Evolutionary conservation across 2,329 filamentous ascomycete genomes (phyloP).

Genomic region (Fusarium avenaceum): DNA sequence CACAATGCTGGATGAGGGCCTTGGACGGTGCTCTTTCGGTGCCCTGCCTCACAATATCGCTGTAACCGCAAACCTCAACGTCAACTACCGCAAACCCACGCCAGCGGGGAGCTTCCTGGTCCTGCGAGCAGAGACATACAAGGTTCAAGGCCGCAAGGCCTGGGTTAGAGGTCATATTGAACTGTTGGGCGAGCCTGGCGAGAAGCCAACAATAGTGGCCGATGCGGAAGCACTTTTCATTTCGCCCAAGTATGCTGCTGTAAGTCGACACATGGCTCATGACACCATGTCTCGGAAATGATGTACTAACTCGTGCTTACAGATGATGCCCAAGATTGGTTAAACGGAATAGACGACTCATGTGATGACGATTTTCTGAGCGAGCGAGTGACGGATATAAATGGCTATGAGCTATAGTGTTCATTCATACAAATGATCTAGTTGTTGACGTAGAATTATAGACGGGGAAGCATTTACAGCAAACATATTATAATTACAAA

Average conservation of each 20-base stretch:
- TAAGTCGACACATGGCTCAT: conserved; percentile 58
- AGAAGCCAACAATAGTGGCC: conserved; percentile 76
- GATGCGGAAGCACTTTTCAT: conserved; percentile 91
- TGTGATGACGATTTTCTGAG: conserved; percentile 28
- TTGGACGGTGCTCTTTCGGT: conserved; percentile 89
- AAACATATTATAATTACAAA: conserved; percentile 26
- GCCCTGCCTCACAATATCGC: conserved; percentile 88
- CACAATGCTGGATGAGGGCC: conserved; percentile 91
- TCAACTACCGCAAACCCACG: conserved; percentile 86
- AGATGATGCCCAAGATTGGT: conserved; percentile 53
- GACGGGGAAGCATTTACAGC: conserved; percentile 10
- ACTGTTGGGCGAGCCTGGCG: conserved; percentile 73
- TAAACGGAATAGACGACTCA: conserved; percentile 33
- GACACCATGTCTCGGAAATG: background rate
- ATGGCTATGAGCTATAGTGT: conserved; percentile 12
- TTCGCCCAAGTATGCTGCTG: conserved; percentile 85
- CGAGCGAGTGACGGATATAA: conserved; percentile 34
- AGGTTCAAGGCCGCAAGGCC: conserved; percentile 92
- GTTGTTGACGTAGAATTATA: conserved; percentile 10
- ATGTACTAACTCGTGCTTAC: conserved; percentile 8
- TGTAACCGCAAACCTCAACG: conserved; percentile 86
- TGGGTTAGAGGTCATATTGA: conserved; percentile 93
- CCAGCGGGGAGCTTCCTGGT: conserved; percentile 82
- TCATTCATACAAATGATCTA: conserved; percentile 20
- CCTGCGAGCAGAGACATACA: conserved; percentile 81